Evolutionary conservation across 306 rosid species (phyloP).

Genomic region (Quercus alba): DNA sequence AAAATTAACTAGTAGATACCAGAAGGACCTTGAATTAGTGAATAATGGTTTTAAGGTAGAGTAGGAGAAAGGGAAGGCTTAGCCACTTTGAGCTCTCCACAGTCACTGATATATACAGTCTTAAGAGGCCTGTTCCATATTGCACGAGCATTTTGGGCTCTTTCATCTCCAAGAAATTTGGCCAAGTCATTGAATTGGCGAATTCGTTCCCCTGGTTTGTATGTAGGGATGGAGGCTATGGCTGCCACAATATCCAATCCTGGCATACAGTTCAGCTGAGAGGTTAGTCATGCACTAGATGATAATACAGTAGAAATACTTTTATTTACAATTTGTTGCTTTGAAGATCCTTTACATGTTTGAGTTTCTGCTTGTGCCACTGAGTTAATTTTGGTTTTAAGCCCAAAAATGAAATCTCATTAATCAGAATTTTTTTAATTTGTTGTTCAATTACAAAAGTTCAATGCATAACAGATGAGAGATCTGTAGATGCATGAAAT

Average conservation of each 20-base stretch:
- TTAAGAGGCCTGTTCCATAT: slow-evolving; percentile 81
- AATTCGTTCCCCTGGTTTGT: slow-evolving; percentile 72
- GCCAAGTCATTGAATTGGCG: slow-evolving; percentile 89
- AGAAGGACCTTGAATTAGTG: background rate
- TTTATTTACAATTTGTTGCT: background rate
- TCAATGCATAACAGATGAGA: background rate
- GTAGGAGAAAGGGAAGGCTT: slow-evolving; percentile 82
- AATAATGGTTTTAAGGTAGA: slow-evolving; percentile 49
- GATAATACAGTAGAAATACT: background rate
- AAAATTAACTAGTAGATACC: background rate
- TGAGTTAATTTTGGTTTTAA: background rate
- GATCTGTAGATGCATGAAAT: background rate
- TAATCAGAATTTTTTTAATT: background rate
- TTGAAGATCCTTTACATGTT: background rate
- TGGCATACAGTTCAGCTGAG: slow-evolving; percentile 29
- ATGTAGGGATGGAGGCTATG: slow-evolving; percentile 77
- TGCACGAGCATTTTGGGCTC: slow-evolving; percentile 86
- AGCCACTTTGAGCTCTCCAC: slow-evolving; percentile 82
- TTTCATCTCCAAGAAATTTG: slow-evolving; percentile 74
- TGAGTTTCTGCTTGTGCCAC: background rate
- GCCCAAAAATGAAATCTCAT: background rate
- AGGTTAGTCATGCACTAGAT: slow-evolving; percentile 16
- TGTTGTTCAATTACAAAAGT: background rate
- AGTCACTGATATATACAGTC: slow-evolving; percentile 75
- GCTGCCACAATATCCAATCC: slow-evolving; percentile 86